These are phyloP conservation scores for Ogataea sp. DNA, from an alignment of 805 yeast genomes.

Conservation along the genomic window DNA sequence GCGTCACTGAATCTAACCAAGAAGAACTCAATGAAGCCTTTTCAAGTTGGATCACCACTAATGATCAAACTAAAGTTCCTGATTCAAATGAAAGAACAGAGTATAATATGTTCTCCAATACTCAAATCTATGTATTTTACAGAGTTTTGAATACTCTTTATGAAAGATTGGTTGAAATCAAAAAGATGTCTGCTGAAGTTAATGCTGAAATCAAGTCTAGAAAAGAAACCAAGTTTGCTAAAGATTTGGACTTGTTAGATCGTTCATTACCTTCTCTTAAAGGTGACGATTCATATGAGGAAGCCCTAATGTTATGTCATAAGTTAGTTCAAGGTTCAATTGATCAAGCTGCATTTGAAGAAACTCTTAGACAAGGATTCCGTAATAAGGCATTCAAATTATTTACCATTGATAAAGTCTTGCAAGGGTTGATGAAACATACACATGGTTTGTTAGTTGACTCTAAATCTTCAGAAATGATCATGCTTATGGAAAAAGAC, in stretches of 20 bases:
- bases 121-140: slow-evolving; percentile 82
- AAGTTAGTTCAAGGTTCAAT: slow-evolving; percentile 79
- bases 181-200: slow-evolving; percentile 60
- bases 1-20: too few species aligned
- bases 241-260: slow-evolving; percentile 74
- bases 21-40: slow-evolving; percentile 26
- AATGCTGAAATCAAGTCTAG: slow-evolving; percentile 62
- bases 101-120: slow-evolving; percentile 79
- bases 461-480: slow-evolving; percentile 68
- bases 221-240: slow-evolving; percentile 68
- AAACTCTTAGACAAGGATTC: slow-evolving; percentile 89
- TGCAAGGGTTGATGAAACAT: slow-evolving; percentile 78
- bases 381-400: slow-evolving; percentile 88
- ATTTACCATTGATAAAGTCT: slow-evolving; percentile 88
- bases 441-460: slow-evolving; percentile 80
- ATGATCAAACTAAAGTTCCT: slow-evolving; percentile 12
- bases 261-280: slow-evolving; percentile 66
- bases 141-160: slow-evolving; percentile 78
- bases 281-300: slow-evolving; percentile 66
- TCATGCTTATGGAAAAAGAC: slow-evolving; percentile 77
- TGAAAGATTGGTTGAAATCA: slow-evolving; percentile 72
- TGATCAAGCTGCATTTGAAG: slow-evolving; percentile 94
- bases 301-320: slow-evolving; percentile 67
- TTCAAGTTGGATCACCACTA: slow-evolving; percentile 26
- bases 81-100: slow-evolving; percentile 30